Percentiles rank a stretch among this genome's conserved stretches.
phyloP scores from a whole-genome alignment of 225 moss, liverwort and hornwort genomes.

The Polytrichum commune region DNA sequence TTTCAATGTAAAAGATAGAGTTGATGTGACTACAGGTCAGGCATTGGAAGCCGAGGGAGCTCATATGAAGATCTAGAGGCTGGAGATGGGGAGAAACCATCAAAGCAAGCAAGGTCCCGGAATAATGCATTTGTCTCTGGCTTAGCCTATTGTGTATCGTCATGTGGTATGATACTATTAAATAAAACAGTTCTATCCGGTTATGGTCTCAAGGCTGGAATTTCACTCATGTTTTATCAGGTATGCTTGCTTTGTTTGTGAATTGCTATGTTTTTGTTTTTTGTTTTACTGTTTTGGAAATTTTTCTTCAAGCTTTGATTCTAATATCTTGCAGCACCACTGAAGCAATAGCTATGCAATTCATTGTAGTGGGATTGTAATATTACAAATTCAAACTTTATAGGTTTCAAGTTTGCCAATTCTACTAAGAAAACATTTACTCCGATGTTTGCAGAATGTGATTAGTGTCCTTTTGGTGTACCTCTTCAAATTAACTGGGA shows the following conservation, averaged over 20 bases:
- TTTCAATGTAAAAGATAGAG: neutral
- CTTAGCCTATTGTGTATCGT: slow-evolving; percentile 81
- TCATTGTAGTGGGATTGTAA: no score
- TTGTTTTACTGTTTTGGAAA: neutral
- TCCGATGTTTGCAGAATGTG: slow-evolving; percentile 66
- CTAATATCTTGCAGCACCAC: no score
- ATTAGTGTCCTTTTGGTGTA: slow-evolving; percentile 80
- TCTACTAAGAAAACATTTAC: neutral
- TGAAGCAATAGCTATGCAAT: no score
- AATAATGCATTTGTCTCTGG: slow-evolving; percentile 81
- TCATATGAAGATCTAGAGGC: slow-evolving; percentile 46
- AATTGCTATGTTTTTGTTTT: neutral
- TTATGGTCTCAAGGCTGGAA: slow-evolving; percentile 85
- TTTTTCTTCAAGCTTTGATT: neutral
- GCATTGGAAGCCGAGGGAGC: slow-evolving; percentile 32
- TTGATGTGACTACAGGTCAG: slow-evolving; percentile 35
- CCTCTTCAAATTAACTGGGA: slow-evolving; percentile 58
- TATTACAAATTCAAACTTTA: no score
- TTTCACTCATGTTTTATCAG: slow-evolving; percentile 98
- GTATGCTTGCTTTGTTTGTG: slow-evolving; percentile 33
- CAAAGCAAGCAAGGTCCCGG: slow-evolving; percentile 57
- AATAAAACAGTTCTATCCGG: slow-evolving; percentile 93
- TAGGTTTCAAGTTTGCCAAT: no score
- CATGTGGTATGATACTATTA: slow-evolving; percentile 97
- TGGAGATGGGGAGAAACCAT: slow-evolving; percentile 44